Evolutionary conservation across 2,329 filamentous ascomycete genomes (phyloP), one percentile per base, ranked within the genome.

Genomic region (Neofusicoccum sp.): DNA sequence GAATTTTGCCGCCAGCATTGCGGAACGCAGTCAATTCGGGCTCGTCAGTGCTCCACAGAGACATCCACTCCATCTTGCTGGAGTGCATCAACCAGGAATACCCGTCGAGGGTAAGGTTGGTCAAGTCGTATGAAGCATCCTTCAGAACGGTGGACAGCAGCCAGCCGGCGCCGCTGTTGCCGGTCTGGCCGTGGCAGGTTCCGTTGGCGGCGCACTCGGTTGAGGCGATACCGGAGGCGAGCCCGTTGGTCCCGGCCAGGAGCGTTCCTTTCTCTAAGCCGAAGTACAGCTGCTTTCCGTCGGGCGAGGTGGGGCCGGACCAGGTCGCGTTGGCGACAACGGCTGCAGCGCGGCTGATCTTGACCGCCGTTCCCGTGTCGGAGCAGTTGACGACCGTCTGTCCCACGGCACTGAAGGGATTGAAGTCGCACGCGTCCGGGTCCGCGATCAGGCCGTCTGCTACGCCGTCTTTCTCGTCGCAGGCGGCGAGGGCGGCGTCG

Each of bases 371-470:
- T 1, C 49, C 49, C 2, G 62, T 41, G 2, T 52, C 61, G 6
- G 45, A 61, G 31, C 70, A 71, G 33, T 65, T 63, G n/a, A n/a
- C n/a, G 4, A 64, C 12, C 1, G 43, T 37, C 3, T 34, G 56
- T 9, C 66, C 67, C 6, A 73, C 63, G 12, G 67, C 36, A 9
- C 36, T 43, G 22, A 43, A 56, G 22, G 52, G 52, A 11, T 66
- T 54, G 31, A 74, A 74, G 2, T 64, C 45, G 63, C 72, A 75
- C 0, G 39, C 34, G 4, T 65, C 62, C 0, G 71, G 68, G 28
- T 68, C 63, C 11, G 63, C 56, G 4, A 74, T 64, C 8, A 74
- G 64, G 4, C 68, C 67, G 71, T 85, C 41, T 64, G 71, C 3
- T 74, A 74, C 3, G 3, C 66, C 66, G 41, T 75, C 72, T 0